A percentile compares a stretch with the other conserved stretches of the same genome.
These are phyloP conservation scores for Begonia masoniana DNA, from an alignment of 306 rosid species.

Conservation along the genomic window DNA sequence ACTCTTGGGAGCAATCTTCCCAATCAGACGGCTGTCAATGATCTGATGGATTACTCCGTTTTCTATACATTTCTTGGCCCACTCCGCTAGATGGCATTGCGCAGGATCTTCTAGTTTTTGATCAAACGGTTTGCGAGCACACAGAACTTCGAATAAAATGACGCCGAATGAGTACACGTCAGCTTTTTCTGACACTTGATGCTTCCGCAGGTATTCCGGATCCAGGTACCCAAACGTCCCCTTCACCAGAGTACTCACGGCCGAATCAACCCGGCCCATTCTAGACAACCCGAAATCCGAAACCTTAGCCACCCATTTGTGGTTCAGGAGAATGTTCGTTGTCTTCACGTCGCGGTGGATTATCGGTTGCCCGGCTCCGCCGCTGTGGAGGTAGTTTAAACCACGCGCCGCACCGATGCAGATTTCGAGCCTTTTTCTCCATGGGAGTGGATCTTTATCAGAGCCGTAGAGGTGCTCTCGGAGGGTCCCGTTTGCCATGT, in stretches of 20 bases:
- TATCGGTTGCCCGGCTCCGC: constrained; percentile 15
- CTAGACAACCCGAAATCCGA: constrained; percentile 47
- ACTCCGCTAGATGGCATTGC: too few species aligned
- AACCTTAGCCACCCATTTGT: constrained; percentile 26
- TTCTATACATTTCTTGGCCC: too few species aligned
- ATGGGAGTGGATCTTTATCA: constrained; percentile 13
- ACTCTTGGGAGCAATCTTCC: too few species aligned
- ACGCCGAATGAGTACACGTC: constrained; percentile 20
- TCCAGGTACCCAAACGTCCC: constrained; percentile 16
- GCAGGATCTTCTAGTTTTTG: too few species aligned
- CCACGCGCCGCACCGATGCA: constrained; percentile 46
- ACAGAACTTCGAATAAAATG: constrained; percentile 11
- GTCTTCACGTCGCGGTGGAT: constrained; percentile 50
- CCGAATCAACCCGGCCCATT: constrained; percentile 6
- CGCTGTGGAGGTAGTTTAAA: constrained; percentile 37
- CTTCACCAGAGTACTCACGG: constrained; percentile 16
- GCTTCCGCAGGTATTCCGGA: constrained; percentile 14
- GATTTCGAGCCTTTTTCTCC: constrained; percentile 31
- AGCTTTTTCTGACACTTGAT: constrained; percentile 4
- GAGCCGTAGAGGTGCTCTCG: constrained; percentile 31
- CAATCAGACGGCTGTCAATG: too few species aligned
- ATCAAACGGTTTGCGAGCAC: not conserved
- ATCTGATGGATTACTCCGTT: too few species aligned
- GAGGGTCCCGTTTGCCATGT: constrained; percentile 32
- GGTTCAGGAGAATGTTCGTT: constrained; percentile 36